Base-by-base conservation (phyloP, 495 filamentous ascomycete species). In the Cercophora scortea region DNA sequence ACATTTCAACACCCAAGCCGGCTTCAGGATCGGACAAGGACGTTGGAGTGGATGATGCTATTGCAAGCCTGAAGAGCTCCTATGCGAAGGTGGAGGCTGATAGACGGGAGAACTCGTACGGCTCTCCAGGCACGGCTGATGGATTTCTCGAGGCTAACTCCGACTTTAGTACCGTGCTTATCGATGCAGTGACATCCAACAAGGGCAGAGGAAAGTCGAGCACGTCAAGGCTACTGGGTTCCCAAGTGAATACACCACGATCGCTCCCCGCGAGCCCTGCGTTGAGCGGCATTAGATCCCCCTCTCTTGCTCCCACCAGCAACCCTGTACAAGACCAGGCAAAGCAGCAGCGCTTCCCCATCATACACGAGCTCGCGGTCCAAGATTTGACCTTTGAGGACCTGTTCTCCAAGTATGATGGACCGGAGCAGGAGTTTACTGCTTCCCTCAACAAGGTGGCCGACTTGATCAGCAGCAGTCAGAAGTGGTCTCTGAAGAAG, bases 351-450 rank as follows among this genome's bases (percentile, higher is more conserved):
- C 60, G 79, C 66, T 61, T 79, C 69, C 78, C 84, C n/a, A 74
- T 90, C 16, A 81, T 89, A 32, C 87, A 91, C 70, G 77, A 88
- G 38, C 76, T 91, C 43, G 87, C 87, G 18, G 68, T 81, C 16
- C 74, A 77, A 45, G 79, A 83, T 8, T 75, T 80, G 34, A 75
- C 81, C 8, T 72, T 74, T 56, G 76, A 80, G 18, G 77, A 79
- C 32, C 70, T 91, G 11, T 61, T 70, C n/a, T 69, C 71, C 44
- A 77, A 66, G 53, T 74, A 77, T 66, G 71, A 78, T 45, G 59
- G 57, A 0, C 59, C 72, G 16, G 80, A 84, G 41, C 73, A 83
- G 33, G 83, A 86, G 44, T 71, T 78, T 34, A 69, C 70, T 40
- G 62, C 78, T 15, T 77, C 79, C 10, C 69, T 82, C 40, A 78